These are phyloP conservation scores for Schwanniomyces sp. DNA, from an alignment of 805 yeast species.

Conservation along the genomic window DNA sequence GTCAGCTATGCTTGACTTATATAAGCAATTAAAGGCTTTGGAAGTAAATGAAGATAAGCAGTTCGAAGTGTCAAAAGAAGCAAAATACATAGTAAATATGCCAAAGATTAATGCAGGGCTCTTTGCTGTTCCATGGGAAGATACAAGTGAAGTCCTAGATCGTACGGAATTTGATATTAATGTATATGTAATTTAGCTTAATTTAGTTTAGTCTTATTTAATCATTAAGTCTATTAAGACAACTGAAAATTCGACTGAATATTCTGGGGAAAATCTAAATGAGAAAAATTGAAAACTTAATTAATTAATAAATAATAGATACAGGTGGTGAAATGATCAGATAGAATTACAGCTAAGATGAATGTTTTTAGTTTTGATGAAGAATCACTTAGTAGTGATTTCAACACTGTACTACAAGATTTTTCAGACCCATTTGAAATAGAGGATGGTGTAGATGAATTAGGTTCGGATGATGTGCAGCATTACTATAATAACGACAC, in stretches of 20 bases:
- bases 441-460: background rate
- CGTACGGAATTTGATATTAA: slow-evolving; percentile 31
- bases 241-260: background rate
- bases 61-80: slow-evolving; percentile 7
- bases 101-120: slow-evolving; percentile 83
- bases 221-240: background rate
- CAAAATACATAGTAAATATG: slow-evolving; percentile 47
- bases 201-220: slow-evolving; percentile 10
- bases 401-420: background rate
- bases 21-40: slow-evolving; percentile 27
- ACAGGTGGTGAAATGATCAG: background rate
- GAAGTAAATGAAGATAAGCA: slow-evolving; percentile 2
- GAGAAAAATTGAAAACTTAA: background rate
- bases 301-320: background rate
- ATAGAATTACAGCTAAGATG: background rate
- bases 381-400: slow-evolving; percentile 8
- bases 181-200: slow-evolving; percentile 51
- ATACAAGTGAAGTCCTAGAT: slow-evolving; percentile 55
- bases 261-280: background rate
- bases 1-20: slow-evolving; percentile 48
- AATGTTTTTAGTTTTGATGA: slow-evolving; percentile 14
- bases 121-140: slow-evolving; percentile 76
- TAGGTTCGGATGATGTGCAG: background rate
- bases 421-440: background rate
- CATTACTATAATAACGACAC: background rate